A percentile compares a stretch with the other conserved stretches of the same genome.
Conservation (phyloP, 257 asterid species). For the Catharanthus roseus region DNA sequence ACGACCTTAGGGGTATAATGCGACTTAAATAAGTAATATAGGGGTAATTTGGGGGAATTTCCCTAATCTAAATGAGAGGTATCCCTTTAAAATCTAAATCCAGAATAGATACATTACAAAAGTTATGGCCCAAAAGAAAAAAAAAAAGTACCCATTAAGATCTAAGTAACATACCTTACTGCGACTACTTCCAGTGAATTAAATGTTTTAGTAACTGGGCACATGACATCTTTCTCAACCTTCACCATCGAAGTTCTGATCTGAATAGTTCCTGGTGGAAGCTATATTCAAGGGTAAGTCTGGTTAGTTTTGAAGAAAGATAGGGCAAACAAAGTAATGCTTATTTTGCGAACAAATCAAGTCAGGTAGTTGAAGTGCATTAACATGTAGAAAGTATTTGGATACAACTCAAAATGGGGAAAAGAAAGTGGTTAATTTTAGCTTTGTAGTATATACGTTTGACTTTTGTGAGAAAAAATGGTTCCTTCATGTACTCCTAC, state of each 20-base stretch:
- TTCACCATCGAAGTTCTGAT: slow-evolving; percentile 84
- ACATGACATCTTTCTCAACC: slow-evolving; percentile 46
- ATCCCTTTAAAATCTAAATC: not conserved
- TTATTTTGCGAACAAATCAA: not conserved
- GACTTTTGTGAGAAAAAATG: too few species aligned
- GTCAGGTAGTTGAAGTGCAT: not conserved
- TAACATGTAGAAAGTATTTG: not conserved
- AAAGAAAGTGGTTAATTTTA: too few species aligned
- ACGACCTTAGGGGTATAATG: too few species aligned
- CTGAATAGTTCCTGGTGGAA: slow-evolving; percentile 56
- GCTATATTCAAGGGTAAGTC: slow-evolving; percentile 28
- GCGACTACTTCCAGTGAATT: slow-evolving; percentile 67
- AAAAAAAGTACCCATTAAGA: not conserved
- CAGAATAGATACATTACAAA: not conserved
- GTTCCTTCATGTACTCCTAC: not conserved
- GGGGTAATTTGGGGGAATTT: too few species aligned
- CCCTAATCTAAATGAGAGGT: not conserved
- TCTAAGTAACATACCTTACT: slow-evolving; percentile 45
- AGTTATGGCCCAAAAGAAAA: too few species aligned
- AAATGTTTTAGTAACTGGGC: slow-evolving; percentile 23
- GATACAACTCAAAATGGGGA: too few species aligned
- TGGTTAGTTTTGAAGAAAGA: slow-evolving; percentile 11
- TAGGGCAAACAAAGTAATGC: not conserved
- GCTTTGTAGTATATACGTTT: too few species aligned
- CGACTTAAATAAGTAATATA: too few species aligned